A percentile compares a stretch with the other conserved stretches of the same genome.
phyloP scores from a whole-genome alignment of 2,329 filamentous ascomycete species.

The Colletotrichum eleusines region DNA sequence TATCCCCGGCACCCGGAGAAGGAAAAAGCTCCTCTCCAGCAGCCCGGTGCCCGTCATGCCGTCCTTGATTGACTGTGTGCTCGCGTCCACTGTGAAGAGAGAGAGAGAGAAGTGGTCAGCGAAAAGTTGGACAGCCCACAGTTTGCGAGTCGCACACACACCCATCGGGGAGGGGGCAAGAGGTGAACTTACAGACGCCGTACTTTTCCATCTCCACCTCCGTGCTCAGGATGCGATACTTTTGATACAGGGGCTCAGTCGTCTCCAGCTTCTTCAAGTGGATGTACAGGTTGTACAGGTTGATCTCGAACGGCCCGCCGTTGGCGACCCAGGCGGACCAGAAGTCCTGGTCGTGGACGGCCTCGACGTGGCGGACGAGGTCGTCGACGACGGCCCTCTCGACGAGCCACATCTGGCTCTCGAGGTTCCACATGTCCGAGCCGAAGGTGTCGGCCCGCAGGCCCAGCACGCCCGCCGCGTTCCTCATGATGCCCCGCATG shows the following conservation, averaged over 20 bases:
- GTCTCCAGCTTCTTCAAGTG: slow-evolving; percentile 33
- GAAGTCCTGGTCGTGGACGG: slow-evolving; percentile 14
- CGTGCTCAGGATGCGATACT: slow-evolving; percentile 13
- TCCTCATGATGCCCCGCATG: background rate
- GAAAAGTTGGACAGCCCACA: background rate
- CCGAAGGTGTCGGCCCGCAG: slow-evolving; percentile 18
- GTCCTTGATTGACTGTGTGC: background rate
- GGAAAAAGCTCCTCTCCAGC: slow-evolving; percentile 10
- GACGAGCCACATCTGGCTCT: slow-evolving; percentile 28
- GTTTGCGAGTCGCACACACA: background rate
- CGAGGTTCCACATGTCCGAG: slow-evolving; percentile 18
- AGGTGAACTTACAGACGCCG: slow-evolving; percentile 15
- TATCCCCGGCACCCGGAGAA: slow-evolving; percentile 1
- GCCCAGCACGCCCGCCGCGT: background rate
- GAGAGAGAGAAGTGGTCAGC: too few relatives aligned
- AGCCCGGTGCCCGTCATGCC: background rate
- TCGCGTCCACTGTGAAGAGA: background rate
- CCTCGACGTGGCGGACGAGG: slow-evolving; percentile 17
- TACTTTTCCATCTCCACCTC: slow-evolving; percentile 30
- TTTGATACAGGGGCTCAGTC: slow-evolving; percentile 8
- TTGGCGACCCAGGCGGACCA: slow-evolving; percentile 20
- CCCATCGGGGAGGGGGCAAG: background rate
- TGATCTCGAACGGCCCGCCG: slow-evolving; percentile 30
- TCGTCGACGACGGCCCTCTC: slow-evolving; percentile 24
- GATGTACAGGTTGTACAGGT: slow-evolving; percentile 25